Conservation (phyloP, 805 yeast genomes). For the Myxozyma geophila region DNA sequence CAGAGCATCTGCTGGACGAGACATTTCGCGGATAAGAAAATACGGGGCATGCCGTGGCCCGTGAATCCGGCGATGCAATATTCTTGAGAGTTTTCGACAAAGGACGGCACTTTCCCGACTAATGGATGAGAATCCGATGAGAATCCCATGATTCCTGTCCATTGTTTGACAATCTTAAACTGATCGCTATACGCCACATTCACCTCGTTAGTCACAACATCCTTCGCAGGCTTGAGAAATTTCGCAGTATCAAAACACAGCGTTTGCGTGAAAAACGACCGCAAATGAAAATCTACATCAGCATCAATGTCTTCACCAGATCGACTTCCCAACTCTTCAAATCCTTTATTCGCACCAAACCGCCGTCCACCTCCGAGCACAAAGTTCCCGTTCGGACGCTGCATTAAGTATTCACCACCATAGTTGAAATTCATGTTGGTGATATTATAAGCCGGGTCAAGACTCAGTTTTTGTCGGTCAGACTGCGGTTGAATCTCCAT, state of each 20-base stretch:
- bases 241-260: constrained; percentile 43
- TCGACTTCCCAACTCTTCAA: constrained; percentile 4
- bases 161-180: constrained; percentile 38
- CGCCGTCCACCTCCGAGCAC: constrained; percentile 39
- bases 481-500: constrained; percentile 27
- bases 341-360: constrained; percentile 22
- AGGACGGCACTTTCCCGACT: constrained; percentile 49
- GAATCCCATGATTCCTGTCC: constrained; percentile 58
- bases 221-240: constrained; percentile 37
- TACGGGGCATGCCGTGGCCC: constrained; percentile 60
- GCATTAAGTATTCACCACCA: constrained; percentile 32
- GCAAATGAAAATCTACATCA: constrained; percentile 41
- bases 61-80: constrained; percentile 55
- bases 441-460: constrained; percentile 21
- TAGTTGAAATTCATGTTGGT: constrained; percentile 31
- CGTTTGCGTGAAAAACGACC: constrained; percentile 28
- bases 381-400: constrained; percentile 35
- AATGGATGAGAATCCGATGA: constrained; percentile 50
- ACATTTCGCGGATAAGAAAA: constrained; percentile 50
- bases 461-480: constrained; percentile 8
- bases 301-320: constrained; percentile 39
- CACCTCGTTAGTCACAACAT: neutral
- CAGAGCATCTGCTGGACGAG: constrained; percentile 39
- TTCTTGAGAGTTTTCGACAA: constrained; percentile 41
- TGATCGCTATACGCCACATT: constrained; percentile 4